These are phyloP conservation scores for Leishmania braziliensis DNA, from an alignment of 208 protist species.

Conservation along the genomic window DNA sequence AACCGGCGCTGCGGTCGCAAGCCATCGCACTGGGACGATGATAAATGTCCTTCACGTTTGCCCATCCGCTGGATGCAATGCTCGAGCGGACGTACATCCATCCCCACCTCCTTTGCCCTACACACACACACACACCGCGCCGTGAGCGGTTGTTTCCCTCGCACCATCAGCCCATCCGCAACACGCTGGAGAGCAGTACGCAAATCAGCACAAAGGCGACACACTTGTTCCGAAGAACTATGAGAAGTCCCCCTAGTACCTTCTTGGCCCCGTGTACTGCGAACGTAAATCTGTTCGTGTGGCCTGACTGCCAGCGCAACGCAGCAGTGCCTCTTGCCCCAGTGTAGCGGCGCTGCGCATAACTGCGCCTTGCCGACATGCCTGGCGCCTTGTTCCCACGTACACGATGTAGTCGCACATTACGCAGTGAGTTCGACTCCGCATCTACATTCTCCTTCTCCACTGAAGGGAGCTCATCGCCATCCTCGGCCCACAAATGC, in stretches of 20 bases:
- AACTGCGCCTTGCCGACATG: background rate
- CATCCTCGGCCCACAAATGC: background rate
- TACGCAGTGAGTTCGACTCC: conserved; percentile 15
- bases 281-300: background rate
- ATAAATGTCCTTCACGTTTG: background rate
- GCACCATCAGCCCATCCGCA: conserved; percentile 28
- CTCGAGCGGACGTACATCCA: background rate
- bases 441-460: background rate
- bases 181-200: conserved; percentile 23
- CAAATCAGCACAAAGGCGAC: conserved; percentile 30
- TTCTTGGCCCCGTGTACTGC: background rate
- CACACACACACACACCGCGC: background rate
- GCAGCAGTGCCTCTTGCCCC: background rate
- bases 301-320: background rate
- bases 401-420: conserved; percentile 25
- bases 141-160: background rate
- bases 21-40: background rate
- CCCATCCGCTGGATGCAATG: background rate
- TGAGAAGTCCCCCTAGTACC: background rate
- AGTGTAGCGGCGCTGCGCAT: background rate
- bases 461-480: background rate
- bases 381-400: no score
- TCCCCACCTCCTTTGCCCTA: background rate
- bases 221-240: conserved; percentile 15
- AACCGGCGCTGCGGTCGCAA: background rate